phyloP scores from a whole-genome alignment of 495 filamentous ascomycete species.

The Aspergillus conjunctus region DNA sequence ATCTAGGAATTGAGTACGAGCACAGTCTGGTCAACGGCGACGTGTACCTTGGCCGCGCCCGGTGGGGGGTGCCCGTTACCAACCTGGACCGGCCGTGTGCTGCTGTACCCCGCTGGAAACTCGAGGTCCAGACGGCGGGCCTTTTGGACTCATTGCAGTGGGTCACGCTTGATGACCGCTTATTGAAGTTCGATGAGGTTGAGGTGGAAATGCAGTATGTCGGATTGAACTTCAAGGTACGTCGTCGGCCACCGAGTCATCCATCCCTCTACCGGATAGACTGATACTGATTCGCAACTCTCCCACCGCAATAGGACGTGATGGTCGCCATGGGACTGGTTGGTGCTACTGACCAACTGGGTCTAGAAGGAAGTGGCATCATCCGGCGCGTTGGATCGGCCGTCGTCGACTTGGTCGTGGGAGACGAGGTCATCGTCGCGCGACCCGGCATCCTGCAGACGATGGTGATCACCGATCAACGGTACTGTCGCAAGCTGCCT shows the following conservation, averaged over 20 bases:
- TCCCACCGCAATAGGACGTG: constrained; percentile 23
- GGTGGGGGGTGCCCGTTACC: too few species aligned
- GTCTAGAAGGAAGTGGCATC: constrained; percentile 40
- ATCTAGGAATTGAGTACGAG: neutral
- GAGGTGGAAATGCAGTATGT: constrained; percentile 33
- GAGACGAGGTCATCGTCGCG: constrained; percentile 37
- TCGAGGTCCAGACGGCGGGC: neutral
- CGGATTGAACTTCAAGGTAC: constrained; percentile 39
- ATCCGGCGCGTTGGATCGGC: constrained; percentile 39
- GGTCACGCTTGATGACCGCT: too few species aligned
- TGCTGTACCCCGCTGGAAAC: too few species aligned
- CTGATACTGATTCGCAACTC: too few species aligned
- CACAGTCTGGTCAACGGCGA: neutral
- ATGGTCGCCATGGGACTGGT: constrained; percentile 35
- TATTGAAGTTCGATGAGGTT: constrained; percentile 31
- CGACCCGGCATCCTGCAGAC: neutral
- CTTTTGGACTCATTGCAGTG: neutral
- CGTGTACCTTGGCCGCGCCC: neutral
- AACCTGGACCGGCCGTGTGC: too few species aligned
- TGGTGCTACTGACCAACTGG: neutral
- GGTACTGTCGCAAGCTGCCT: constrained; percentile 31
- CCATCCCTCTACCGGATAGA: neutral
- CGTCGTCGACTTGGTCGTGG: constrained; percentile 36
- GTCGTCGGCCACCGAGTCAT: neutral
- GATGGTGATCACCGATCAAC: constrained; percentile 11